These are phyloP conservation scores for Alternaria sp. DNA, from an alignment of 2,329 filamentous ascomycete species.

Conservation along the genomic window DNA sequence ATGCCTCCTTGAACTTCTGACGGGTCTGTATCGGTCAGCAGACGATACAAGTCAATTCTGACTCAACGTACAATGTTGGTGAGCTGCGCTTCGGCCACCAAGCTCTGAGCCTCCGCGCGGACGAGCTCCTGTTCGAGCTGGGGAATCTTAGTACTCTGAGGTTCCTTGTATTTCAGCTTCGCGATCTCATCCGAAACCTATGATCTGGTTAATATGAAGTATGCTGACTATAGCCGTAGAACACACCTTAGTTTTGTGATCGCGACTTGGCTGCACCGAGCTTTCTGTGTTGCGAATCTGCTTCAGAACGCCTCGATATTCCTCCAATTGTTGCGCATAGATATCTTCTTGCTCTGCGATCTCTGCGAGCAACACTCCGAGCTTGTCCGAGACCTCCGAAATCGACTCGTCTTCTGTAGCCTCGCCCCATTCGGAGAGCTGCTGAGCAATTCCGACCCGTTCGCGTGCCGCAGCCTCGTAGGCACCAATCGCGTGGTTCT, in stretches of 20 bases:
- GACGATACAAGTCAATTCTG: not conserved
- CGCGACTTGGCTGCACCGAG: conserved; percentile 90
- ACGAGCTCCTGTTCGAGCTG: conserved; percentile 96
- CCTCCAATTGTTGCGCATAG: conserved; percentile 86
- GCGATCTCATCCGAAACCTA: conserved; percentile 88
- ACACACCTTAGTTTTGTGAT: conserved; percentile 75
- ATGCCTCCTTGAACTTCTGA: conserved; percentile 95
- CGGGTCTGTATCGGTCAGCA: conserved; percentile 69
- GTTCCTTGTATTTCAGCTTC: conserved; percentile 90
- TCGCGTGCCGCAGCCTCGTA: conserved; percentile 87
- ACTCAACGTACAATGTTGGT: conserved; percentile 75
- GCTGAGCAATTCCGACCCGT: conserved; percentile 81
- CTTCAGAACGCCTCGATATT: conserved; percentile 82
- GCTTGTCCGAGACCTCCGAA: conserved; percentile 91
- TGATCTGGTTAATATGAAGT: not conserved
- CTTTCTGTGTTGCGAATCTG: conserved; percentile 93
- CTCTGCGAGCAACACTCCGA: conserved; percentile 89
- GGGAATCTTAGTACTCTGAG: conserved; percentile 78
- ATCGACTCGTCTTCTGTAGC: conserved; percentile 85
- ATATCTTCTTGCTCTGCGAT: conserved; percentile 91
- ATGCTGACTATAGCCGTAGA: not conserved
- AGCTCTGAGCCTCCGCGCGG: conserved; percentile 89
- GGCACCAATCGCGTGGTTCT: conserved; percentile 84
- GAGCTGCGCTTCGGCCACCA: conserved; percentile 95
- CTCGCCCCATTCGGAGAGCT: conserved; percentile 97